phyloP scores from a whole-genome alignment of 225 moss, liverwort and hornwort species.

The Sphagnum tenellum region DNA sequence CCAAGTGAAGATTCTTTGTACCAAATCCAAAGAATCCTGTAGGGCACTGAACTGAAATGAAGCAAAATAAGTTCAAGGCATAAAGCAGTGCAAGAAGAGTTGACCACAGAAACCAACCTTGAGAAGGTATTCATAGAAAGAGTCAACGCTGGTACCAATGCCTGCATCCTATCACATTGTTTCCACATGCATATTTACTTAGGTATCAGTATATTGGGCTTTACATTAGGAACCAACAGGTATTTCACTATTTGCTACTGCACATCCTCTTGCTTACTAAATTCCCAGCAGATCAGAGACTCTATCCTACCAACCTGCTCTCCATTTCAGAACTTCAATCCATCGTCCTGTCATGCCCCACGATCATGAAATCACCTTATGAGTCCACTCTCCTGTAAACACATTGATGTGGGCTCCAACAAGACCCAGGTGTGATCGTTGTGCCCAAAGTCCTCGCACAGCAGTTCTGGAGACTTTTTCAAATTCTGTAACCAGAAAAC shows the following conservation, averaged over 20 bases:
- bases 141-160: conserved; percentile 98
- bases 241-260: too few species aligned
- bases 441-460: conserved; percentile 87
- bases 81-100: background rate
- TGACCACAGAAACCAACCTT: conserved; percentile 38
- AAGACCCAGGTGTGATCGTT: conserved; percentile 75
- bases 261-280: too few species aligned
- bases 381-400: conserved; percentile 93
- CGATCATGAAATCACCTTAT: conserved; percentile 45
- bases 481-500: conserved; percentile 41
- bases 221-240: too few species aligned
- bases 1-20: too few species aligned
- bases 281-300: too few species aligned
- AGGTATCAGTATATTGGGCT: too few species aligned
- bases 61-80: too few species aligned
- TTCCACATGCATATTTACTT: background rate
- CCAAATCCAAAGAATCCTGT: background rate
- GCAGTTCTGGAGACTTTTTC: conserved; percentile 73
- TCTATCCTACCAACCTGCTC: too few species aligned
- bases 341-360: too few species aligned
- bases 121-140: conserved; percentile 96
- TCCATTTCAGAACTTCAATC: too few species aligned
- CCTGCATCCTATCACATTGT: conserved; percentile 75
- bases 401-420: conserved; percentile 96
- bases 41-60: background rate